Evolutionary conservation across 2,329 filamentous ascomycete genomes (phyloP).

Genomic region (Clarireedia hainanense): DNA sequence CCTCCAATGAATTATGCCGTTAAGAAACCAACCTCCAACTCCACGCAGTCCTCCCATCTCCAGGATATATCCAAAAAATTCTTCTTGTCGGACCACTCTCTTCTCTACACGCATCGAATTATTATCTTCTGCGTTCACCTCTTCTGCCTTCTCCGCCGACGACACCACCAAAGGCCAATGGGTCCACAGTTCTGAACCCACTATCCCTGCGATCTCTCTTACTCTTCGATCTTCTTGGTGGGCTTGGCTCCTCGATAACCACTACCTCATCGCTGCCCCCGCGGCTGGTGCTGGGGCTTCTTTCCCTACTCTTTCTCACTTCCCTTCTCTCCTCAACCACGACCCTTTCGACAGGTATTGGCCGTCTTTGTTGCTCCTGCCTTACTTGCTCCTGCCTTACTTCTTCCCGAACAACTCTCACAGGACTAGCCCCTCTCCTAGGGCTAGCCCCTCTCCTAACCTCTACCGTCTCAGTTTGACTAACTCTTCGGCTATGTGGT

Average conservation of each 20-base stretch:
- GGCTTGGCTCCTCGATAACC: conserved; percentile 30
- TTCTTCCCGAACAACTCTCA: conserved; percentile 20
- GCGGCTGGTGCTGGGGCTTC: conserved; percentile 12
- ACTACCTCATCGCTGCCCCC: conserved; percentile 28
- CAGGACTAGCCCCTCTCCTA: not conserved
- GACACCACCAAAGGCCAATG: conserved; percentile 24
- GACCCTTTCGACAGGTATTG: conserved; percentile 22
- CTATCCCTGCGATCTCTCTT: conserved; percentile 22
- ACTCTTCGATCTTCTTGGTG: conserved; percentile 26
- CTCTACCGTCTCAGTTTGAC: conserved; percentile 24
- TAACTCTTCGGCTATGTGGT: conserved; percentile 13
- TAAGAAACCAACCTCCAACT: not conserved
- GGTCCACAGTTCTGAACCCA: conserved; percentile 29
- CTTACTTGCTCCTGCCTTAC: not conserved
- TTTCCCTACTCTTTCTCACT: conserved; percentile 18
- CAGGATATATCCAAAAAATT: not conserved
- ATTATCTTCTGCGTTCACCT: conserved; percentile 15
- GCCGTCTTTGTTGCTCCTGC: not conserved
- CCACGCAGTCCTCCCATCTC: not conserved
- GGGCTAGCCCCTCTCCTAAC: conserved; percentile 15
- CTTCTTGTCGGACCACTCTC: not conserved
- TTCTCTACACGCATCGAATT: not conserved
- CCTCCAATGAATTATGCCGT: not conserved
- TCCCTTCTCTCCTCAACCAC: conserved; percentile 26
- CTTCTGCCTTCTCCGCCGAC: conserved; percentile 21